Base-by-base conservation (phyloP, 345 rosid species). In the Melaleuca quinquenervia region DNA sequence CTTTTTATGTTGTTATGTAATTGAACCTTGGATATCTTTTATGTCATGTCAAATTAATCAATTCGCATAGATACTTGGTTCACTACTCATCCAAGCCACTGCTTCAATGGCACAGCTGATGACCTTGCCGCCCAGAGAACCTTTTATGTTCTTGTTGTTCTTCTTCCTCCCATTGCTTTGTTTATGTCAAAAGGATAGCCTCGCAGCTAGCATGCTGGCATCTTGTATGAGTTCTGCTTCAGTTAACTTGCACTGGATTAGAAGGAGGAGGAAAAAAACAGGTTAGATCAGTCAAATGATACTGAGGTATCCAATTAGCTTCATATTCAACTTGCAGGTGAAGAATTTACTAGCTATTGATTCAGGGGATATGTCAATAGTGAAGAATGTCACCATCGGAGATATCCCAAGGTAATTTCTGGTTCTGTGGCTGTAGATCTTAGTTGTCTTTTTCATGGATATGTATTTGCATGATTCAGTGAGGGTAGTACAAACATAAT, bases 311-410 rank as follows among this genome's bases (percentile, higher is more conserved):
- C 27, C 24, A 22, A 55, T 24, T 55, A 26, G 60, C 60, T 55
- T 11, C 60, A 55, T 24, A 82, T 48, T 50, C 48, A 12, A 62
- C 56, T 45, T 64, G 55, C 84, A 94, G 97, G 95, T 84, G 82
- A 94, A 93, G 89, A 92, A 91, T 87, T 85, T 93, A 48, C 87
- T 94, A 85, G 89, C 93, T 14, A 89, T 92, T 85, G 87, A 93
- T 32, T 92, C 94, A 12, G 93, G 87, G 92, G 91, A 91, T 60
- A 87, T 90, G 24, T 94, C 93, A 27, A 90, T 91, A 27, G 90
- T 92, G 21, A 94, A 92, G 90, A 92, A 84, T 89, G 91, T 94
- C 83, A 87, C 92, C 1, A 85, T 94, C 55, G 88, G 95, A 85
- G 90, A 86, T 87, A 92, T 94, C 85, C 93, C 94, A 24, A 92